Evolutionary conservation across 306 rosid genomes (phyloP).

Genomic region (Cercis canadensis): DNA sequence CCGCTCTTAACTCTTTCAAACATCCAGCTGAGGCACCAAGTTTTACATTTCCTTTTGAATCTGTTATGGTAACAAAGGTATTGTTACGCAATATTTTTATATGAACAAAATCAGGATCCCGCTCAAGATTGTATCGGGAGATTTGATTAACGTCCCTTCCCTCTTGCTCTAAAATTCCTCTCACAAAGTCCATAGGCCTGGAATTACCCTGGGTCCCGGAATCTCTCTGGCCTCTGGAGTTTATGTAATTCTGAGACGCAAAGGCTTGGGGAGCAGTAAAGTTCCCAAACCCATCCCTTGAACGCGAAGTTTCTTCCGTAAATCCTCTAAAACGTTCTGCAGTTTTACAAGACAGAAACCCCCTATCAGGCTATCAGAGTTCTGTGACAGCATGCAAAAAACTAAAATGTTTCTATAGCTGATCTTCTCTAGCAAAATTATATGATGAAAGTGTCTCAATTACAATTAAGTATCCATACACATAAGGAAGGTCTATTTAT

Average conservation of each 20-base stretch:
- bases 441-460: neutral
- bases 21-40: conserved; percentile 72
- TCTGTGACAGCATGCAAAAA: conserved; percentile 9
- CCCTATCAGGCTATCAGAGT: conserved; percentile 15
- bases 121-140: conserved; percentile 44
- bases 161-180: conserved; percentile 57
- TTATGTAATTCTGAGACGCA: conserved; percentile 34
- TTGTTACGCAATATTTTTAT: conserved; percentile 75
- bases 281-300: conserved; percentile 17
- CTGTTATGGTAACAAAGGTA: conserved; percentile 75
- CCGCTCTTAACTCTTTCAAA: conserved; percentile 68
- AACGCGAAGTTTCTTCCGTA: conserved; percentile 31
- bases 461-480: neutral
- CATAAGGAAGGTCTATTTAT: neutral
- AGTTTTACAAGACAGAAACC: conserved; percentile 30
- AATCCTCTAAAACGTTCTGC: conserved; percentile 44
- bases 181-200: conserved; percentile 66
- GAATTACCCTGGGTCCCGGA: conserved; percentile 34
- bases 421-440: neutral
- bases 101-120: conserved; percentile 79
- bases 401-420: neutral
- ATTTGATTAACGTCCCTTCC: conserved; percentile 34
- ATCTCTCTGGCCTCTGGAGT: conserved; percentile 41
- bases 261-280: conserved; percentile 34
- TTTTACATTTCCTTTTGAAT: conserved; percentile 72